Percentiles rank a stretch among this genome's conserved stretches.
Evolutionary conservation across 1,284 basidiomycete genomes (phyloP).

Genomic region (Athelia sp.): DNA sequence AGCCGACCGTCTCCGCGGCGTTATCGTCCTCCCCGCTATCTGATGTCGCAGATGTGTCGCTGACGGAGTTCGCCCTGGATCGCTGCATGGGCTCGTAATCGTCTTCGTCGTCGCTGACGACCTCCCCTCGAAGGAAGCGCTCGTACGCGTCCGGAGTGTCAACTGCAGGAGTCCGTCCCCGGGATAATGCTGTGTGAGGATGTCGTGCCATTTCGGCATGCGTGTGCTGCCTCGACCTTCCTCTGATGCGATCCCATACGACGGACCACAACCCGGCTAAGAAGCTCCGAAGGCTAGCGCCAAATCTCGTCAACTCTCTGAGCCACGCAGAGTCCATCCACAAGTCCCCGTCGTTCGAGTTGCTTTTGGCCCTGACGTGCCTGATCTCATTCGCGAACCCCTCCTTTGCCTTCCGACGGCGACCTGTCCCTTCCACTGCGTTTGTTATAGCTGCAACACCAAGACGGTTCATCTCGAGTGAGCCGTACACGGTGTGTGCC

Average conservation of each 20-base stretch:
- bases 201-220: slow-evolving; percentile 1
- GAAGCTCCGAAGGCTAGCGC: slow-evolving; percentile 30
- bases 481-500: slow-evolving; percentile 20
- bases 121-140: slow-evolving; percentile 59
- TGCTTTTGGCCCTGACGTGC: slow-evolving; percentile 24
- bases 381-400: slow-evolving; percentile 34
- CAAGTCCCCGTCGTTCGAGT: slow-evolving; percentile 27
- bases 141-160: slow-evolving; percentile 40
- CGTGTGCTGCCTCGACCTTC: slow-evolving; percentile 4
- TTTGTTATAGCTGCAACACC: slow-evolving; percentile 34
- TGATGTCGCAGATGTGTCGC: slow-evolving; percentile 16
- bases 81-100: slow-evolving; percentile 28
- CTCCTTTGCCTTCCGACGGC: slow-evolving; percentile 14
- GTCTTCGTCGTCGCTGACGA: slow-evolving; percentile 59
- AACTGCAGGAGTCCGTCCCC: slow-evolving; percentile 16
- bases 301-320: slow-evolving; percentile 36
- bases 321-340: slow-evolving; percentile 43
- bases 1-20: slow-evolving; percentile 28
- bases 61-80: slow-evolving; percentile 6
- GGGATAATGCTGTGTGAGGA: slow-evolving; percentile 1
- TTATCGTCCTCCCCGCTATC: slow-evolving; percentile 21
- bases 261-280: slow-evolving; percentile 28
- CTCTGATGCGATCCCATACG: slow-evolving; percentile 6
- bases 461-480: slow-evolving; percentile 37
- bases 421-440: slow-evolving; percentile 16